Evolutionary conservation across 805 yeast genomes (phyloP), one percentile per base, ranked within the genome.

Genomic region (Candida patagonica): DNA sequence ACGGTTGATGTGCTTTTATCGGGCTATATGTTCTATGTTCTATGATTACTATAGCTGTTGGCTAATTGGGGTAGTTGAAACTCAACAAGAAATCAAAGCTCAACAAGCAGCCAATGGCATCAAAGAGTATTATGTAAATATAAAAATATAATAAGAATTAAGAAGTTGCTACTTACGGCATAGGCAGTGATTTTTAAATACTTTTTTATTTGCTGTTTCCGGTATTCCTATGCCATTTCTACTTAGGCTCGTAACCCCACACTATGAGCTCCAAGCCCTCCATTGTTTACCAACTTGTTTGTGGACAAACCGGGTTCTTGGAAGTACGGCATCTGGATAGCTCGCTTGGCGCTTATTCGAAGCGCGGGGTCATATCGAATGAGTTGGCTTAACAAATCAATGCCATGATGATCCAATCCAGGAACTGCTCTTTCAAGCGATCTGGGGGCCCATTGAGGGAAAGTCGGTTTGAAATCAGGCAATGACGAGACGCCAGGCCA

Each of bases 401-500:
- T 73, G 20, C 97, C 98, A 44, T 81, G 79, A 10, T 71, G 65
- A 60, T 88, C 96, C 44, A 92, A 68, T 9, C 76, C 73, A 1
- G 96, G 92, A 24, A 85, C 88, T 38, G 74, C 71, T 32, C 71
- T 73, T n/a, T 62, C 65, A 53, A 92, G 62, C 52, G 76, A 74
- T 61, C 78, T 83, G 54, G 79, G 77, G 32, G 71, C 61, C 94
- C 96, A 86, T 58, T 83, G 85, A 20, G 95, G 96, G 71, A 88
- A 86, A 15, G 94, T 82, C 35, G 89, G 77, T 62, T 87, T 87
- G 66, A 80, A 92, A 63, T 92, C 96, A 13, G 96, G 96, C 59
- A 92, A 68, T 45, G 81, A 75, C 31, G 80, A 74, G 34, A 92
- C 94, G 49, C 88, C 95, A 6, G 97, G 96, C 98, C 98, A 92